These are phyloP conservation scores for Eucalyptus sp. DNA, from an alignment of 345 rosid species.

Conservation along the genomic window DNA sequence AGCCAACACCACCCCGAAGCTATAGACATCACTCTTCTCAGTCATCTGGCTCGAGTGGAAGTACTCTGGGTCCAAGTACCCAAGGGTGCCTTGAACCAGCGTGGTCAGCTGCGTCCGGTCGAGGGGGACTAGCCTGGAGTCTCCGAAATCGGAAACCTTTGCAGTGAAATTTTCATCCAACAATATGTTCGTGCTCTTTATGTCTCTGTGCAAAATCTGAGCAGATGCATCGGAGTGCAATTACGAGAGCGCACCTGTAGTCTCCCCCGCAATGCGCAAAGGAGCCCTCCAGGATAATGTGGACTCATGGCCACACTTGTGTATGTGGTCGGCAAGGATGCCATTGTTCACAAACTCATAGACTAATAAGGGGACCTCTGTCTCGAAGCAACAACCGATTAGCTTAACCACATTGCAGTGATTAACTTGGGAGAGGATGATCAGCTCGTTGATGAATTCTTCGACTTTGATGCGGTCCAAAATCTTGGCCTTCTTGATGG, in stretches of 20 bases:
- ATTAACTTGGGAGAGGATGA: conserved; percentile 29
- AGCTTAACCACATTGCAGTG: conserved; percentile 34
- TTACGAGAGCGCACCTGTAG: too few species aligned
- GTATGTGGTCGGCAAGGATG: conserved; percentile 27
- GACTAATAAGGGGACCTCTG: conserved; percentile 25
- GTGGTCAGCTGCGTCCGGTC: conserved; percentile 30
- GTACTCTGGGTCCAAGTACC: conserved; percentile 39
- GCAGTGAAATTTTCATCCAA: conserved; percentile 22
- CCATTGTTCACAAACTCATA: conserved; percentile 27
- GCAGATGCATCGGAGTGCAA: too few species aligned
- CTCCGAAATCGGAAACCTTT: conserved; percentile 40
- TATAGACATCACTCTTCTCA: not conserved
- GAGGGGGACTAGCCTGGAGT: conserved; percentile 23
- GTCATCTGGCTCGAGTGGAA: conserved; percentile 7
- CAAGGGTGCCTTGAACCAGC: conserved; percentile 30
- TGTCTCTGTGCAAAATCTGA: conserved; percentile 1
- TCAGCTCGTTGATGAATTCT: conserved; percentile 36
- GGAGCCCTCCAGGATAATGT: not conserved
- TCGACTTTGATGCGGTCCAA: conserved; percentile 23
- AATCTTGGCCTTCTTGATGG: conserved; percentile 31
- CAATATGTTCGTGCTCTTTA: conserved; percentile 32
- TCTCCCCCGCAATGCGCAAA: too few species aligned
- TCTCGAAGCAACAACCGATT: conserved; percentile 40
- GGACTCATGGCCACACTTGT: not conserved
- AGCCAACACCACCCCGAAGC: not conserved